These are phyloP conservation scores for Curvularia eragrostidis DNA, from an alignment of 2,329 filamentous ascomycete genomes.

Conservation along the genomic window DNA sequence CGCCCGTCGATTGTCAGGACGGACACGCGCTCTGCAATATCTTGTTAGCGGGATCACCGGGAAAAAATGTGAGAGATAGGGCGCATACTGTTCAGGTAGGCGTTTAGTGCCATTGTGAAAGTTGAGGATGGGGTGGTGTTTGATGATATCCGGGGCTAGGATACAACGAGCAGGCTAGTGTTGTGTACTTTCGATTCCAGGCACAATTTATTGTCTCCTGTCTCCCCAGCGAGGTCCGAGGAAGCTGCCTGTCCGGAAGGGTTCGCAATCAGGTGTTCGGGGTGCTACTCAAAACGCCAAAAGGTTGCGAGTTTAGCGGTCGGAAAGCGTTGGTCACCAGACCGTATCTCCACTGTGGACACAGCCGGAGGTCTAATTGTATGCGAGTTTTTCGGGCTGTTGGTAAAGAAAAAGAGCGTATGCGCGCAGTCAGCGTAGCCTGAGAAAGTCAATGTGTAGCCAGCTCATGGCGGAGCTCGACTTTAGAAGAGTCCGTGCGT, in stretches of 20 bases:
- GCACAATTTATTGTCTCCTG: background rate
- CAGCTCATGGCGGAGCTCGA: conserved; percentile 6
- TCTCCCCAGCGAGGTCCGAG: background rate
- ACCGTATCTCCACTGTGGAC: too few relatives aligned
- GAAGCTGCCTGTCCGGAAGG: background rate
- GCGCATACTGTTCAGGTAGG: conserved; percentile 52
- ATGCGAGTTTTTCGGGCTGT: background rate
- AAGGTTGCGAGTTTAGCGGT: background rate
- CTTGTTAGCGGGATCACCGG: conserved; percentile 13
- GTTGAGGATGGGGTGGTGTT: background rate
- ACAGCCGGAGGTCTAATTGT: background rate
- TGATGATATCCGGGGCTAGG: background rate
- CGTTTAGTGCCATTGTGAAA: conserved; percentile 51
- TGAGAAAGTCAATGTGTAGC: background rate
- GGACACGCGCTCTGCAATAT: conserved; percentile 77
- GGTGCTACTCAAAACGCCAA: background rate
- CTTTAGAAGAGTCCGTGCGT: conserved; percentile 9
- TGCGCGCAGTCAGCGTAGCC: background rate
- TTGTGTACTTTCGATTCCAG: background rate
- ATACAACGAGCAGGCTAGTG: background rate
- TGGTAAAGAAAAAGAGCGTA: background rate
- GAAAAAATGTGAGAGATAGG: background rate
- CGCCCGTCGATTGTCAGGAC: conserved; percentile 93
- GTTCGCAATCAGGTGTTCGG: background rate
- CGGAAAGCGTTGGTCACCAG: background rate